A percentile compares a stretch with the other conserved stretches of the same genome.
Conservation (phyloP, 1,284 basidiomycete genomes). For the Apiotrichum gracile region DNA sequence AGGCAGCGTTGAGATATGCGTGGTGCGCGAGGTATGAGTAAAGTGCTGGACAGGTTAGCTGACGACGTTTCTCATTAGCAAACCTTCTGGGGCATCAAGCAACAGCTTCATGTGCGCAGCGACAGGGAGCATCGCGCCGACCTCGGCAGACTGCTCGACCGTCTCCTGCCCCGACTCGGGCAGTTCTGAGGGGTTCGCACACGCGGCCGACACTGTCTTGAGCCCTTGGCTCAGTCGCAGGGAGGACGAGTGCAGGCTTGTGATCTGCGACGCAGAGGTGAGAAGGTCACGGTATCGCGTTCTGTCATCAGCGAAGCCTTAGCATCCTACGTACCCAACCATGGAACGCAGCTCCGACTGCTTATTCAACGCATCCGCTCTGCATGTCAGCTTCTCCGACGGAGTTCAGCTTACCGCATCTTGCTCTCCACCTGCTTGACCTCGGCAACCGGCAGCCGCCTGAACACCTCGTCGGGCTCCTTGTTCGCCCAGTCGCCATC, state of each 20-base stretch:
- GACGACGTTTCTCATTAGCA: not conserved
- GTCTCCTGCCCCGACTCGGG: slow-evolving; percentile 11
- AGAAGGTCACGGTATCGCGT: slow-evolving; percentile 91
- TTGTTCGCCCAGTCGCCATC: slow-evolving; percentile 45
- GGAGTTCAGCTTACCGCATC: slow-evolving; percentile 54
- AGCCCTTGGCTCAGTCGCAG: slow-evolving; percentile 48
- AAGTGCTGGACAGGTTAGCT: slow-evolving; percentile 45
- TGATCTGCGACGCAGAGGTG: slow-evolving; percentile 82
- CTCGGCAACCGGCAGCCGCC: slow-evolving; percentile 64
- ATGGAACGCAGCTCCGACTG: slow-evolving; percentile 85
- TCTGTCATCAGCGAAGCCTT: slow-evolving; percentile 48
- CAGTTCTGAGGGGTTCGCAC: slow-evolving; percentile 31
- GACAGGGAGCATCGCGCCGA: slow-evolving; percentile 64
- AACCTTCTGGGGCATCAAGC: slow-evolving; percentile 73
- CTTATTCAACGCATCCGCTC: slow-evolving; percentile 80
- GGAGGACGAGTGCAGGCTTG: slow-evolving; percentile 53
- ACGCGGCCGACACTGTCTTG: slow-evolving; percentile 31
- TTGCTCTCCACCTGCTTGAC: slow-evolving; percentile 66
- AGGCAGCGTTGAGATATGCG: slow-evolving; percentile 71
- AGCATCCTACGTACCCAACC: slow-evolving; percentile 71
- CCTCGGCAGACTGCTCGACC: slow-evolving; percentile 26
- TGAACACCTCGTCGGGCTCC: slow-evolving; percentile 76
- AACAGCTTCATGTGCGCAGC: slow-evolving; percentile 82
- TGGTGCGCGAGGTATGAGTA: slow-evolving; percentile 76
- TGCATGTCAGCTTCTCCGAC: not conserved